Percentiles rank a stretch among this genome's conserved stretches.
phyloP scores from a whole-genome alignment of 139 green algal genomes.

The Picochlorum sp. region DNA sequence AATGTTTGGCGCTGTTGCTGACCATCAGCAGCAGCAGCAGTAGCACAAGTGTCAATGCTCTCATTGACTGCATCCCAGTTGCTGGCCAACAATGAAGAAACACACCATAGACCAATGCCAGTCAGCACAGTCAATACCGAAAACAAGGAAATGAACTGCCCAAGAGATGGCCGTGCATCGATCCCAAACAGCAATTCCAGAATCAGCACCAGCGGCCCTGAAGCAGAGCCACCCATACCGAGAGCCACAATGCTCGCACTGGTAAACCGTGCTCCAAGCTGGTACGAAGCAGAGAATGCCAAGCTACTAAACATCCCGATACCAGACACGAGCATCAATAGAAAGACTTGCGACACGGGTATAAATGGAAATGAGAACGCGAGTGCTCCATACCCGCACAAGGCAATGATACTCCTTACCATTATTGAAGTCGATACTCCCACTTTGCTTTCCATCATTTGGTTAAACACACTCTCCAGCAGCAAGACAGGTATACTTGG shows the following conservation, averaged over 20 bases:
- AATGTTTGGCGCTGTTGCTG: neutral
- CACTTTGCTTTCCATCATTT: slow-evolving; percentile 32
- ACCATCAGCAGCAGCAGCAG: too few relatives aligned
- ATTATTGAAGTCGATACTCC: slow-evolving; percentile 29
- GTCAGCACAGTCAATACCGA: slow-evolving; percentile 19
- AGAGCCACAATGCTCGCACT: slow-evolving; percentile 66
- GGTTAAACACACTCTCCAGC: slow-evolving; percentile 38
- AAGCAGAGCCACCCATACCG: slow-evolving; percentile 34
- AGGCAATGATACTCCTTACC: slow-evolving; percentile 22
- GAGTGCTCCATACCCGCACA: slow-evolving; percentile 31
- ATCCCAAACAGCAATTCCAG: slow-evolving; percentile 48
- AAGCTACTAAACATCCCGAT: slow-evolving; percentile 50
- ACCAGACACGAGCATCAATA: slow-evolving; percentile 34
- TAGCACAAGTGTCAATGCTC: neutral
- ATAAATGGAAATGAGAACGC: slow-evolving; percentile 38
- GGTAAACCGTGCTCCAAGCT: slow-evolving; percentile 51
- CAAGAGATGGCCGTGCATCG: neutral
- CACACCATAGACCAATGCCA: slow-evolving; percentile 11
- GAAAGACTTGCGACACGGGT: slow-evolving; percentile 15
- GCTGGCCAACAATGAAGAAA: slow-evolving; percentile 23
- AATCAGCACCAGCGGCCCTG: slow-evolving; percentile 44
- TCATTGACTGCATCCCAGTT: slow-evolving; percentile 35
- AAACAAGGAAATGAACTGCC: slow-evolving; percentile 48
- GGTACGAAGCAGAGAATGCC: slow-evolving; percentile 65
- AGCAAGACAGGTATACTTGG: slow-evolving; percentile 63